Base-by-base conservation (phyloP, 2,329 filamentous ascomycete species). In the Fusarium oxysporum region DNA sequence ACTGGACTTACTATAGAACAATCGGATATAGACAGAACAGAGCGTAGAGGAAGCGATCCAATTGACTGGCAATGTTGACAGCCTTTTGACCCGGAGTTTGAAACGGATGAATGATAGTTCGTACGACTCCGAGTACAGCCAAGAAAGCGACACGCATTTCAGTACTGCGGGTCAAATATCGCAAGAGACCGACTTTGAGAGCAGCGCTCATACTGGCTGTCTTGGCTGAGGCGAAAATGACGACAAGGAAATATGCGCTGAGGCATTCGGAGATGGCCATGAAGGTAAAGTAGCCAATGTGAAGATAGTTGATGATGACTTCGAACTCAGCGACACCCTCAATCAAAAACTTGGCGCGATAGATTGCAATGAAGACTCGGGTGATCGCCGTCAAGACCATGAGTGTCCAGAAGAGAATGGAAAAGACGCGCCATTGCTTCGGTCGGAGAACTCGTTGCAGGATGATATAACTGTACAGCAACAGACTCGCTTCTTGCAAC, bases 341-440 rank as follows among this genome's bases (percentile, higher is more conserved):
- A 10, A 82, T 47, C 6, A 84, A 78, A 38, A 77, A 76, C 14
- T 69, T 73, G 8, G 79, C 73, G 3, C 83, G 79, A 17, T 75
- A 77, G 17, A 79, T 68, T 8, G 81, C 72, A 32, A 85, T 84
- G n/a, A 74, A 66, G 12, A 85, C 75, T 61, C 88, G 85, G 40
- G 89, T 85, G 2, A 85, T 79, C 5, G 81, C 78, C 33, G 90
- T 87, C 23, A 88, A 80, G 3, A 85, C 80, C 48, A 91, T 80
- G 48, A 91, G 87, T 1, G 85, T 86, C 68, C 89, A 91, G 70
- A 91, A 87, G 5, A 91, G 83, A 5, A 77, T 76, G 47, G 85
- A 82, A 66, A 89, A 89, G 16, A 87, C 78, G 6, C 82, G 79
- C 61, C 80, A 78, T 25, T 77, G 73, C 21, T 66, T 71, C 56